phyloP scores from a whole-genome alignment of 2,329 filamentous ascomycete genomes.

The Aspergillus glaucus region DNA sequence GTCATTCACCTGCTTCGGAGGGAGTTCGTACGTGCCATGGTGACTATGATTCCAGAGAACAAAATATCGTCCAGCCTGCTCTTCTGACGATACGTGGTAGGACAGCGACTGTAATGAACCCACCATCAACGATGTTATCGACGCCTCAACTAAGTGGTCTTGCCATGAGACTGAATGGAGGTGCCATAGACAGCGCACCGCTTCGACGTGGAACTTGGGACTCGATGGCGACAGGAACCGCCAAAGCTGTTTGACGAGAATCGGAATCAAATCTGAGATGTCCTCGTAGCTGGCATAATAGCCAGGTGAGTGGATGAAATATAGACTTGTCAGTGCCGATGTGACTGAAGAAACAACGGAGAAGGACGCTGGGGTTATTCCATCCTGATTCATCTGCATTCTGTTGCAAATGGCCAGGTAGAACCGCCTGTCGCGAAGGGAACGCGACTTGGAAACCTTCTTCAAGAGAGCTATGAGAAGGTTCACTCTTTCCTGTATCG shows the following conservation, averaged over 20 bases:
- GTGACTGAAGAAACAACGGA: conserved; percentile 36
- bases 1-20: conserved; percentile 25
- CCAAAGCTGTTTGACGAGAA: conserved; percentile 71
- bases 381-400: conserved; percentile 15
- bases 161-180: conserved; percentile 65
- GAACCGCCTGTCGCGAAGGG: conserved; percentile 28
- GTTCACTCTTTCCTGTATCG: conserved; percentile 53
- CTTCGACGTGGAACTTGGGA: conserved; percentile 92
- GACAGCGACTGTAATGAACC: conserved; percentile 28
- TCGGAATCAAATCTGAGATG: conserved; percentile 58
- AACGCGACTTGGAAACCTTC: conserved; percentile 32
- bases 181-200: conserved; percentile 78
- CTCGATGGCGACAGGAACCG: conserved; percentile 69
- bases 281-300: conserved; percentile 36
- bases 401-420: conserved; percentile 28
- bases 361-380: conserved; percentile 26
- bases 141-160: conserved; percentile 72
- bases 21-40: conserved; percentile 31
- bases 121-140: conserved; percentile 65
- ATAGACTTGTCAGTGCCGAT: conserved; percentile 43
- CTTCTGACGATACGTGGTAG: conserved; percentile 24
- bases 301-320: conserved; percentile 28
- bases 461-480: conserved; percentile 49
- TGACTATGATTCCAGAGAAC: conserved; percentile 40
- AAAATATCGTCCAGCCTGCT: conserved; percentile 35